A percentile compares a stretch with the other conserved stretches of the same genome.
Conservation (phyloP, 306 rosid species). For the Alnus rubra region DNA sequence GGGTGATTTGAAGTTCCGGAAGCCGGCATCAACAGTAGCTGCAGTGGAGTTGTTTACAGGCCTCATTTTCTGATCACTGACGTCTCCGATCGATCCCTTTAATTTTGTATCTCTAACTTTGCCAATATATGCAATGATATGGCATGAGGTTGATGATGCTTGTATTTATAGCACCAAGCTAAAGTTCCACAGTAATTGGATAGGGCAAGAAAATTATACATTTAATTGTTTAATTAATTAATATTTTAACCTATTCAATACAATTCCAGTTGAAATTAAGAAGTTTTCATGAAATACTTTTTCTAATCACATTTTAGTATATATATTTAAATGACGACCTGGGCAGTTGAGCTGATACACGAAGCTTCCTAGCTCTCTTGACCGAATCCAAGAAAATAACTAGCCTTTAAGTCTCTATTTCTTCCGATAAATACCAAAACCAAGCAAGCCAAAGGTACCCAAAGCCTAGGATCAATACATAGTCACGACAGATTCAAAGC, state of each 20-base stretch:
- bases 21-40: slow-evolving; percentile 14
- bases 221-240: too few species aligned
- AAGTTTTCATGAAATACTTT: too few species aligned
- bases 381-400: too few species aligned
- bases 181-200: slow-evolving; percentile 11
- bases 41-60: slow-evolving; percentile 28
- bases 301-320: too few species aligned
- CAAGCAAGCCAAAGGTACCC: neutral
- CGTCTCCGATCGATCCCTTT: neutral
- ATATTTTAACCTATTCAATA: too few species aligned
- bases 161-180: slow-evolving; percentile 14
- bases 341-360: too few species aligned
- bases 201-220: neutral
- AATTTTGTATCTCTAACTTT: neutral
- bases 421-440: too few species aligned
- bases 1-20: slow-evolving; percentile 58
- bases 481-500: neutral
- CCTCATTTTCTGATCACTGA: slow-evolving; percentile 29
- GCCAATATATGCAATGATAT: slow-evolving; percentile 1
- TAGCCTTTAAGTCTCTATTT: too few species aligned
- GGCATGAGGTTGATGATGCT: neutral
- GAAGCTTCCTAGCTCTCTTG: too few species aligned
- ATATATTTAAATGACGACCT: too few species aligned
- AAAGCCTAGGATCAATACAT: neutral
- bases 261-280: too few species aligned